These are phyloP conservation scores for Nitzschia inconspicua DNA, from an alignment of 108 stramenopile species.

Conservation along the genomic window DNA sequence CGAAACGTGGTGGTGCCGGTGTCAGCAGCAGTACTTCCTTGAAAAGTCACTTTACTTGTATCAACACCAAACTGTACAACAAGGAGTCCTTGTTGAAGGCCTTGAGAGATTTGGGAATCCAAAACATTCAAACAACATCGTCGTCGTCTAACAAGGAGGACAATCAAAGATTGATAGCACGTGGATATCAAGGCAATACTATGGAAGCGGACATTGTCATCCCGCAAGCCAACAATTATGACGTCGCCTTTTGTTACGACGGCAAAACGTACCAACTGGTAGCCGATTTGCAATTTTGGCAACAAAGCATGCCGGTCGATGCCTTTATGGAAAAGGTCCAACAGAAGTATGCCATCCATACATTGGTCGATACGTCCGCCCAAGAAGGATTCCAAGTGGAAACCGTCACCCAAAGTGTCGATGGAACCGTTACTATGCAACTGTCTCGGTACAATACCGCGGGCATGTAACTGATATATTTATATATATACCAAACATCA, in stretches of 20 bases:
- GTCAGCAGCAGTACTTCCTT: too few relatives aligned
- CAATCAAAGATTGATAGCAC: constrained; percentile 3
- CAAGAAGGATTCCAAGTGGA: constrained; percentile 11
- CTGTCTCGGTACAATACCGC: constrained; percentile 13
- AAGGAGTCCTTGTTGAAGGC: constrained; percentile 11
- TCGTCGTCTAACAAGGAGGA: background rate
- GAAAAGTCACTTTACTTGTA: constrained; percentile 12
- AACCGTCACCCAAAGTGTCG: background rate
- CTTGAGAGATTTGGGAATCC: constrained; percentile 7
- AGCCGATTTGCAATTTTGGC: constrained; percentile 16
- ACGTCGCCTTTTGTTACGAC: constrained; percentile 12
- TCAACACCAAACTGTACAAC: constrained; percentile 4
- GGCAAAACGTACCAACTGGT: constrained; percentile 19
- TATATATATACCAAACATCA: too few relatives aligned
- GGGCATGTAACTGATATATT: too few relatives aligned
- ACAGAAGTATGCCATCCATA: constrained; percentile 8
- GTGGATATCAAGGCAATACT: constrained; percentile 14
- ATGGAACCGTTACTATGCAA: constrained; percentile 11
- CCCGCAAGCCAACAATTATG: constrained; percentile 5
- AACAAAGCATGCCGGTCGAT: constrained; percentile 15
- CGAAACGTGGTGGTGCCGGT: too few relatives aligned
- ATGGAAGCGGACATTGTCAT: constrained; percentile 11
- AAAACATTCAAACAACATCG: background rate
- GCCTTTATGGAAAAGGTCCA: constrained; percentile 21
- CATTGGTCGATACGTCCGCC: background rate